These are phyloP conservation scores for Sclerotinia subarctica DNA, from an alignment of 2,329 filamentous ascomycete genomes.

Conservation along the genomic window DNA sequence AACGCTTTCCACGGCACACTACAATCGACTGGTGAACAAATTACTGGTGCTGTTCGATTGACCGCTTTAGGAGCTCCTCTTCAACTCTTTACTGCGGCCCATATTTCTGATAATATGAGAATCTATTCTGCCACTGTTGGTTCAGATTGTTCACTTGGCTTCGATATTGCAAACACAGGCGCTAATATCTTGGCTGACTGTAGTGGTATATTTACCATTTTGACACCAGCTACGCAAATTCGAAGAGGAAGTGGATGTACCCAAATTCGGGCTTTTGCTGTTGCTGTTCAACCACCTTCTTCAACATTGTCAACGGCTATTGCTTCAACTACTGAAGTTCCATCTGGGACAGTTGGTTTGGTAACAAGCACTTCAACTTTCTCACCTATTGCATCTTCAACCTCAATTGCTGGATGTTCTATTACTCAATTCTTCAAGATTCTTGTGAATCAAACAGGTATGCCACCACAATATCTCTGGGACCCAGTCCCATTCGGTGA, in stretches of 20 bases:
- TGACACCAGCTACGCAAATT: slow-evolving; percentile 20
- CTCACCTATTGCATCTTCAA: slow-evolving; percentile 11
- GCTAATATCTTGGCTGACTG: slow-evolving; percentile 22
- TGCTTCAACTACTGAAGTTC: not conserved
- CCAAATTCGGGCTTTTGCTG: slow-evolving; percentile 20
- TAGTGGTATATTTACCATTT: slow-evolving; percentile 22
- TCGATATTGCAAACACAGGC: slow-evolving; percentile 14
- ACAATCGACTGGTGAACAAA: slow-evolving; percentile 11
- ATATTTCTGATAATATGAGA: slow-evolving; percentile 22
- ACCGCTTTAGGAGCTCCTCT: slow-evolving; percentile 23
- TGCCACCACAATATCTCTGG: slow-evolving; percentile 23
- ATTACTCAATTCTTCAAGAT: slow-evolving; percentile 27
- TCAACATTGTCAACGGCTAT: not conserved
- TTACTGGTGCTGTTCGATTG: slow-evolving; percentile 20
- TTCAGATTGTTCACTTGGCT: slow-evolving; percentile 16
- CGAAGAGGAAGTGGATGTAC: slow-evolving; percentile 18
- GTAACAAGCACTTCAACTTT: slow-evolving; percentile 6
- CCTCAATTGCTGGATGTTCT: slow-evolving; percentile 14
- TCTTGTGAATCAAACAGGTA: slow-evolving; percentile 18
- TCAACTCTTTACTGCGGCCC: slow-evolving; percentile 21
- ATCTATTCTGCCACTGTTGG: slow-evolving; percentile 18
- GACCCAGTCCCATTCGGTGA: slow-evolving; percentile 23
- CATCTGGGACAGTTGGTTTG: not conserved
- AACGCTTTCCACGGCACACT: slow-evolving; percentile 5
- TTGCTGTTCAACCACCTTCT: slow-evolving; percentile 9